Conservation (phyloP, 495 filamentous ascomycete species). For the Penicillium waksmanii region DNA sequence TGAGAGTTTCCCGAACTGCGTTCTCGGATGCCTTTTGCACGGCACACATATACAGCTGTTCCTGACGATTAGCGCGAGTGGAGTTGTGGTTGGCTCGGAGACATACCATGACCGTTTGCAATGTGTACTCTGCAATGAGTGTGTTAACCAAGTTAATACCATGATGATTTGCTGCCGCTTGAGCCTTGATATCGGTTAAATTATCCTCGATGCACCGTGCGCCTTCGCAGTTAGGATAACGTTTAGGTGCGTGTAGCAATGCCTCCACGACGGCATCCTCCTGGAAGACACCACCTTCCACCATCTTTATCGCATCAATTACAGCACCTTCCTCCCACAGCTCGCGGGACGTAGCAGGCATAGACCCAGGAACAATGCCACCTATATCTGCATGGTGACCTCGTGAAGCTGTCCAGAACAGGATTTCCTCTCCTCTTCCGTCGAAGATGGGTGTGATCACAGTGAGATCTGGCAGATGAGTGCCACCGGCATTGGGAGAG, state of each 20-base stretch:
- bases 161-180: conserved; percentile 90
- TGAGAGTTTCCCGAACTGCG: conserved; percentile 76
- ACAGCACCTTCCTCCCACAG: conserved; percentile 89
- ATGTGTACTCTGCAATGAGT: conserved; percentile 76
- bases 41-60: conserved; percentile 62
- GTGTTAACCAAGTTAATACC: conserved; percentile 82
- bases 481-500: conserved; percentile 88
- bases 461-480: conserved; percentile 86
- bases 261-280: conserved; percentile 50
- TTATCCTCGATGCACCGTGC: conserved; percentile 78
- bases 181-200: conserved; percentile 88
- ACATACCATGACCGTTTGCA: neutral
- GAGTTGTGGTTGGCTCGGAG: neutral
- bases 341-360: conserved; percentile 90
- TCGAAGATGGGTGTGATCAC: conserved; percentile 83
- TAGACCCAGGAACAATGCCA: conserved; percentile 87
- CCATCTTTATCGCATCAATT: conserved; percentile 88
- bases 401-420: conserved; percentile 89
- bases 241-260: too few species aligned
- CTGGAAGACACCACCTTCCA: conserved; percentile 83
- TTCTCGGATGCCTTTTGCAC: conserved; percentile 88
- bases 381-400: conserved; percentile 87
- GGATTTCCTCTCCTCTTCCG: conserved; percentile 53
- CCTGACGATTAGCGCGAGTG: neutral
- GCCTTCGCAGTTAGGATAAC: neutral